Evolutionary conservation across 495 filamentous ascomycete species (phyloP).

Genomic region (Neurospora sp.): DNA sequence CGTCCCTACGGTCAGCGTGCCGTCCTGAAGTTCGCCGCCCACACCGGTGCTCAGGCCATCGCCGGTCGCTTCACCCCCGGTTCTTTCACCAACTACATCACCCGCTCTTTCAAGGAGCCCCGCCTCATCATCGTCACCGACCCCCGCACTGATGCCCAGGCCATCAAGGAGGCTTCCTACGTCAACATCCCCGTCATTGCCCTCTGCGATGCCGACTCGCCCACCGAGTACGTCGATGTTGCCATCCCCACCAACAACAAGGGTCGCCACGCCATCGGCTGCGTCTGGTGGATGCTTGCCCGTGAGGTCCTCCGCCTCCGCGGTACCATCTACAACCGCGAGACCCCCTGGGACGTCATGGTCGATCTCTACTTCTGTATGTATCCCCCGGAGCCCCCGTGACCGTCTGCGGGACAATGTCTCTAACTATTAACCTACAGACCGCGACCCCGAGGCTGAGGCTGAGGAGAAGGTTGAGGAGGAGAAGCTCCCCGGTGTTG

Average conservation of each 20-base stretch:
- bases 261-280: constrained; percentile 95
- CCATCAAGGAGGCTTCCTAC: constrained; percentile 99
- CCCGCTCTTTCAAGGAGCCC: constrained; percentile 99
- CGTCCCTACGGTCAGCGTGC: constrained; percentile 99
- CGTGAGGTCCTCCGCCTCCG: constrained; percentile 98
- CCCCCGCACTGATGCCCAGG: constrained; percentile 97
- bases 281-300: constrained; percentile 98
- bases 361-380: constrained; percentile 97
- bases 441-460: constrained; percentile 98
- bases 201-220: constrained; percentile 97
- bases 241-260: constrained; percentile 99
- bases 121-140: constrained; percentile 99
- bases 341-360: constrained; percentile 97
- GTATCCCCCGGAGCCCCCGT: constrained; percentile 10
- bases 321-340: constrained; percentile 86
- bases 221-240: constrained; percentile 98
- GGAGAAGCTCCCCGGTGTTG: constrained; percentile 62
- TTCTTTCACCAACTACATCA: constrained; percentile 99
- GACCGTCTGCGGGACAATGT: background rate
- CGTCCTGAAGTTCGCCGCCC: constrained; percentile 95
- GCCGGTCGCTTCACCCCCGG: constrained; percentile 99
- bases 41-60: constrained; percentile 96
- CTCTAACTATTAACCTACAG: constrained; percentile 23
- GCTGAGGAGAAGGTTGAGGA: constrained; percentile 79
- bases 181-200: constrained; percentile 99